Percentiles rank a stretch among this genome's conserved stretches.
Conservation (phyloP, 768 basidiomycete species). For the Paxillus rubicundulus region DNA sequence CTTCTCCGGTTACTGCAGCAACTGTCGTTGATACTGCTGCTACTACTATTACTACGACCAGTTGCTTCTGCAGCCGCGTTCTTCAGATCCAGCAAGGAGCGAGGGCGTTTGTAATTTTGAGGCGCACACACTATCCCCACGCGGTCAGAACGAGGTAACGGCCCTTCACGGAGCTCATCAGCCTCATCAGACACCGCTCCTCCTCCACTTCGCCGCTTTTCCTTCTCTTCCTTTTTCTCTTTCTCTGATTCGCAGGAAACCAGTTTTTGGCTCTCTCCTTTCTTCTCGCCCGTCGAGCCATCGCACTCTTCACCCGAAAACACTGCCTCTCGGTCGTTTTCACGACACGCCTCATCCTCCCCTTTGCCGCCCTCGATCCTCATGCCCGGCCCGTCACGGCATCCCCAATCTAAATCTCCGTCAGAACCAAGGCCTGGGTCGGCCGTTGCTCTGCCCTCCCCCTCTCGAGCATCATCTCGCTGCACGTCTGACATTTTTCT, state of each 20-base stretch:
- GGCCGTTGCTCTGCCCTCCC: not conserved
- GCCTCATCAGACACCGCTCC: conserved; percentile 16
- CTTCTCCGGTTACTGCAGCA: conserved; percentile 1
- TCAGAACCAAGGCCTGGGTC: conserved; percentile 4
- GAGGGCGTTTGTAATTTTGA: conserved; percentile 35
- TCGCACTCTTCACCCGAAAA: conserved; percentile 19
- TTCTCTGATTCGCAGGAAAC: conserved; percentile 7
- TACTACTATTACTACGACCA: conserved; percentile 11
- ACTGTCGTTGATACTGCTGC: conserved; percentile 7
- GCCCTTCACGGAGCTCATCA: conserved; percentile 15
- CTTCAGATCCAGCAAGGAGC: conserved; percentile 28
- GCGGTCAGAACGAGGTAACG: conserved; percentile 44
- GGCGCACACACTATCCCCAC: conserved; percentile 40
- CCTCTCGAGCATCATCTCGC: not conserved
- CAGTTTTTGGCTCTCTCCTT: not conserved
- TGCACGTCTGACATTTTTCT: conserved; percentile 1
- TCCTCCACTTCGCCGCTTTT: conserved; percentile 12
- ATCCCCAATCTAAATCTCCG: conserved; percentile 25
- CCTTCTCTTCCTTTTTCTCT: not conserved
- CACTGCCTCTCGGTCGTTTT: conserved; percentile 17
- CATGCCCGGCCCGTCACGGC: conserved; percentile 11
- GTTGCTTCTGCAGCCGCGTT: conserved; percentile 3
- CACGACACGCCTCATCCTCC: conserved; percentile 23
- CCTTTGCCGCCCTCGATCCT: conserved; percentile 23
- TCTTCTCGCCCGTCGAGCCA: conserved; percentile 11